Evolutionary conservation across 352 stramenopile genomes (phyloP).

Genomic region (Phytophthora quininea): DNA sequence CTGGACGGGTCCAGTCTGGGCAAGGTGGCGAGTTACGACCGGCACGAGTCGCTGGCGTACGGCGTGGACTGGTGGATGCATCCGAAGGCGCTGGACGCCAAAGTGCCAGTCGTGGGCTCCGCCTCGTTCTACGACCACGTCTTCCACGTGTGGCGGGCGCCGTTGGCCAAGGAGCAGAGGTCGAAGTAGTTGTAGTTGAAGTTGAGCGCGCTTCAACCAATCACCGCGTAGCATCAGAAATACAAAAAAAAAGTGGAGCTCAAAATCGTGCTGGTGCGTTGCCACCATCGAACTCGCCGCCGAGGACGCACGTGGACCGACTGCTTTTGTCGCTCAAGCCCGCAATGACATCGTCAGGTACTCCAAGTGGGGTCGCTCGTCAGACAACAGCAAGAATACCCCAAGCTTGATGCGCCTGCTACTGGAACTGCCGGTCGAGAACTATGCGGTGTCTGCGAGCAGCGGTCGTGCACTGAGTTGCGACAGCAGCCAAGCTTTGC

Average conservation of each 20-base stretch:
- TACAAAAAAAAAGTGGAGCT: no score
- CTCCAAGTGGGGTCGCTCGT: no score
- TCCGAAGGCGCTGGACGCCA: conserved; percentile 36
- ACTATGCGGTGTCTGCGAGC: conserved; percentile 2
- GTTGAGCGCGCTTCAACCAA: conserved; percentile 14
- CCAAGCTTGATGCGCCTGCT: no score
- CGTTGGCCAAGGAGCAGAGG: not conserved
- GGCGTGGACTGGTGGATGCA: conserved; percentile 84
- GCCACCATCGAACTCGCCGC: conserved; percentile 16
- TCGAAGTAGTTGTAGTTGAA: conserved; percentile 17
- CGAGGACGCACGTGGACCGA: conserved; percentile 7
- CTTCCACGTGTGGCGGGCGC: conserved; percentile 73
- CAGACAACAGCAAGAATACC: no score
- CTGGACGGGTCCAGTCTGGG: conserved; percentile 22
- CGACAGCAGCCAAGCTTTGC: not conserved
- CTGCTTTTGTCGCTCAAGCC: not conserved
- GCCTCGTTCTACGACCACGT: conserved; percentile 85
- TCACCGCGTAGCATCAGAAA: no score
- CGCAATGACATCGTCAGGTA: no score
- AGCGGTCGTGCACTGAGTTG: conserved; percentile 15
- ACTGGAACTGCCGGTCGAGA: not conserved
- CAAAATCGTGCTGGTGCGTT: no score
- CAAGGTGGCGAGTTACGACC: conserved; percentile 48
- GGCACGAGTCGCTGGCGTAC: conserved; percentile 83
- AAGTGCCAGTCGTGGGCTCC: conserved; percentile 62